Evolutionary conservation across 2,329 filamentous ascomycete species (phyloP).

Genomic region (Corniculantispora saksenae): DNA sequence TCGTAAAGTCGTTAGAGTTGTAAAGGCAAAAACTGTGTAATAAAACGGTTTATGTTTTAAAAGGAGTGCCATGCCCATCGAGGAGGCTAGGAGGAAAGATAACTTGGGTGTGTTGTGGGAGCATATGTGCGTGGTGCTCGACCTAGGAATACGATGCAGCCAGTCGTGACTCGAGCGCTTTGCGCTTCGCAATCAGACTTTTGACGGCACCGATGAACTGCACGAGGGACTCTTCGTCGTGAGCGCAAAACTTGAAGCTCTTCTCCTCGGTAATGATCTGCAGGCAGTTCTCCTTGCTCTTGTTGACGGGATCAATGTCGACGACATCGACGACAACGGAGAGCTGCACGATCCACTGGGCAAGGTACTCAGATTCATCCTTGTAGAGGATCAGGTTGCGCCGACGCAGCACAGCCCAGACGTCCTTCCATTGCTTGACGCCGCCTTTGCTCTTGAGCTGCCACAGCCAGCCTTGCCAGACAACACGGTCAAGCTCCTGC

Average conservation of each 20-base stretch:
- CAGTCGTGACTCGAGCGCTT: conserved; percentile 58
- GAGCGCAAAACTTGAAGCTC: conserved; percentile 73
- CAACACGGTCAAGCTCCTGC: conserved; percentile 79
- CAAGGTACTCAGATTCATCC: conserved; percentile 86
- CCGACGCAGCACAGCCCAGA: conserved; percentile 88
- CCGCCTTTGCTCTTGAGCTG: conserved; percentile 80
- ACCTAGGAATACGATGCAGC: conserved; percentile 29
- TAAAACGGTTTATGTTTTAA: neutral
- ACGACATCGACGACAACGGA: conserved; percentile 83
- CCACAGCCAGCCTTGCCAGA: conserved; percentile 90
- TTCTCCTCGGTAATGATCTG: conserved; percentile 95
- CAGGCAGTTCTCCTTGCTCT: conserved; percentile 81
- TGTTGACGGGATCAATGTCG: conserved; percentile 85
- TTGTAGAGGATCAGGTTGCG: conserved; percentile 90
- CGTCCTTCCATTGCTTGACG: conserved; percentile 88
- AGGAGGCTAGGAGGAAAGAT: neutral
- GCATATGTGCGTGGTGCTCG: neutral
- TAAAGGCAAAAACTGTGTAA: conserved; percentile 18
- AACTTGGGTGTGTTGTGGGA: neutral
- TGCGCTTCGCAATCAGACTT: conserved; percentile 73
- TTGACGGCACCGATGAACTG: conserved; percentile 90
- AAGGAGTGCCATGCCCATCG: conserved; percentile 4
- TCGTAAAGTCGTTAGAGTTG: conserved; percentile 13
- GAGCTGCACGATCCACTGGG: conserved; percentile 78
- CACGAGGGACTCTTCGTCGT: conserved; percentile 78